These are phyloP conservation scores for Coemansia furcata DNA, from an alignment of 192 early-diverging fungal genomes.

Conservation along the genomic window DNA sequence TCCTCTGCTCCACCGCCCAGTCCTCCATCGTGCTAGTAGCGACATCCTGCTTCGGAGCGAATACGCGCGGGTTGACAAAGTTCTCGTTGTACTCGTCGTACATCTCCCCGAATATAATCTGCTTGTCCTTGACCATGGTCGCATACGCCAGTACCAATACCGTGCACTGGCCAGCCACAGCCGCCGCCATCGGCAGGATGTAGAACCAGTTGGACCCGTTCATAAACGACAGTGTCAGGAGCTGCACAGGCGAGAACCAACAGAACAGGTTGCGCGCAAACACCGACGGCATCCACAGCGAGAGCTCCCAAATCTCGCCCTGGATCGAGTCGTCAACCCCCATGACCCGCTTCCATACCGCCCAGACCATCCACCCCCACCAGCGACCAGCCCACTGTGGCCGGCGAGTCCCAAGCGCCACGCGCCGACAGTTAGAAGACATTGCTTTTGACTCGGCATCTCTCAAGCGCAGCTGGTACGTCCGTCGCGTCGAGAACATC, in stretches of 20 bases:
- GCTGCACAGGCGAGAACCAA: constrained; percentile 65
- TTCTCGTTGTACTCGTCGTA: constrained; percentile 61
- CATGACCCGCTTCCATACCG: constrained; percentile 32
- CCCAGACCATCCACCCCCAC: constrained; percentile 28
- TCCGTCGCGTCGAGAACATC: constrained; percentile 27
- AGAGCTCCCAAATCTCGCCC: constrained; percentile 53
- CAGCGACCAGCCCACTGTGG: constrained; percentile 39
- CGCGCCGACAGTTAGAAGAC: constrained; percentile 33
- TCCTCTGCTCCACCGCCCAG: constrained; percentile 21
- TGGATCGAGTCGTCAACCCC: constrained; percentile 36
- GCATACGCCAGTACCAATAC: constrained; percentile 34
- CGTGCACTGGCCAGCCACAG: constrained; percentile 55
- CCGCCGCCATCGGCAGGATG: constrained; percentile 54
- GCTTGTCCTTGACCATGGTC: constrained; percentile 58
- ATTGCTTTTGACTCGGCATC: constrained; percentile 10
- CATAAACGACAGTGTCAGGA: constrained; percentile 54
- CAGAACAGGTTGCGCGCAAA: constrained; percentile 54
- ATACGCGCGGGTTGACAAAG: constrained; percentile 63
- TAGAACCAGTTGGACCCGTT: constrained; percentile 58
- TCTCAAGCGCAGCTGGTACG: constrained; percentile 45
- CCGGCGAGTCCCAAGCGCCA: constrained; percentile 30
- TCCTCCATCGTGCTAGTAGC: constrained; percentile 47
- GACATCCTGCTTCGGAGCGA: constrained; percentile 57
- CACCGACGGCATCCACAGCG: constrained; percentile 48
- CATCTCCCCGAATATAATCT: constrained; percentile 59